Evolutionary conservation across 495 filamentous ascomycete genomes (phyloP).

Genomic region (Melanomma pulvis-pyrius): DNA sequence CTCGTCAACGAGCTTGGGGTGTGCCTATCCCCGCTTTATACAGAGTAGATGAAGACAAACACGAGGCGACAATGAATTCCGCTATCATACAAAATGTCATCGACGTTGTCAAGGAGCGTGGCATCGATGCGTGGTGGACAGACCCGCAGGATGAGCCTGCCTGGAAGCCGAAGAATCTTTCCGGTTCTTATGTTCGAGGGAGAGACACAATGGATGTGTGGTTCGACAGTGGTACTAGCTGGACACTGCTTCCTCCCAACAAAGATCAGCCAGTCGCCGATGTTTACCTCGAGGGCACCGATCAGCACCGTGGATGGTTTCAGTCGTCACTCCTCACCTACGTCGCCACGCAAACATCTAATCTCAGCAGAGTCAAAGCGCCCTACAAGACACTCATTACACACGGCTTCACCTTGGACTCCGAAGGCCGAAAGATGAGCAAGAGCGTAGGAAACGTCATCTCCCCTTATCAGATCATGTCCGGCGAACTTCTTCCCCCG

Average conservation of each 20-base stretch:
- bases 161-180: constrained; percentile 69
- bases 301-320: constrained; percentile 98
- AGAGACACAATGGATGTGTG: constrained; percentile 99
- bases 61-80: constrained; percentile 72
- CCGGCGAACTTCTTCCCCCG: constrained; percentile 69
- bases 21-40: constrained; percentile 94
- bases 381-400: constrained; percentile 89
- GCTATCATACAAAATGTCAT: constrained; percentile 86
- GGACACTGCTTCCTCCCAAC: constrained; percentile 61
- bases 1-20: constrained; percentile 95
- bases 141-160: constrained; percentile 70
- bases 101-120: constrained; percentile 69
- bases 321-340: constrained; percentile 96
- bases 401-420: constrained; percentile 91
- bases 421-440: constrained; percentile 93
- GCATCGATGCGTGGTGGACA: constrained; percentile 92
- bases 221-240: constrained; percentile 98
- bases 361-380: constrained; percentile 40
- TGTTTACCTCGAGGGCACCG: constrained; percentile 89
- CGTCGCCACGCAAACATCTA: constrained; percentile 61
- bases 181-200: constrained; percentile 65
- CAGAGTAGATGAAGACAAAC: constrained; percentile 55
- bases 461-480: constrained; percentile 78
- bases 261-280: constrained; percentile 65
- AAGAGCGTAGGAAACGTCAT: constrained; percentile 95